Conservation (phyloP, 108 stramenopile species). For the Skeletonema menzelii region DNA sequence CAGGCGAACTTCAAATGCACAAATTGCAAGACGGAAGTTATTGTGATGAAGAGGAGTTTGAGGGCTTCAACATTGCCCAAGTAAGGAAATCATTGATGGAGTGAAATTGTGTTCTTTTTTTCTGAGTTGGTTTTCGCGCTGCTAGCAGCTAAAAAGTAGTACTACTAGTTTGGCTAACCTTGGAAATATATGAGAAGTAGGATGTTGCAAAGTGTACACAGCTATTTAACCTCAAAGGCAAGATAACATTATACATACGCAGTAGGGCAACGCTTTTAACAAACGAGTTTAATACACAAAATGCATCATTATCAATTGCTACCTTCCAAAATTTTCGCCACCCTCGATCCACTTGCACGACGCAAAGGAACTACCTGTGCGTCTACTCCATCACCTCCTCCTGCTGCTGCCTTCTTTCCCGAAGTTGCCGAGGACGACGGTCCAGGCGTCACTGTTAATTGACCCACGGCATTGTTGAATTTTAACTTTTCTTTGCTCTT, state of each 20-base stretch:
- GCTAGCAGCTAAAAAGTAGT: not conserved
- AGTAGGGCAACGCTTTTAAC: not conserved
- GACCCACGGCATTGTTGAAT: conserved; percentile 1
- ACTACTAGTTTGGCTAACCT: no score
- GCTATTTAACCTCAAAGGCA: not conserved
- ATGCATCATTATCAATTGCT: conserved; percentile 26
- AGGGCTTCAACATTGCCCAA: conserved; percentile 83
- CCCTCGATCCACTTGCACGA: conserved; percentile 77
- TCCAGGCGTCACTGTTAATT: not conserved
- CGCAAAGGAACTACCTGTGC: conserved; percentile 56
- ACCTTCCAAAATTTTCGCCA: conserved; percentile 51
- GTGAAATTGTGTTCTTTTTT: not conserved
- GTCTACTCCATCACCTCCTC: not conserved
- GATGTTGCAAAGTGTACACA: not conserved
- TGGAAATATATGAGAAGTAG: not conserved
- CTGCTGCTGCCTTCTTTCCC: conserved; percentile 7
- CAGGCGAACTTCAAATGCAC: conserved; percentile 69
- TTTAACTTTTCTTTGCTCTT: not conserved
- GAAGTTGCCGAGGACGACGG: conserved; percentile 1
- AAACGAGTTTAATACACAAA: not conserved
- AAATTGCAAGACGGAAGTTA: conserved; percentile 77
- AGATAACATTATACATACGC: conserved; percentile 3
- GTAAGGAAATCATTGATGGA: not conserved
- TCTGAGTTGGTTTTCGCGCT: not conserved
- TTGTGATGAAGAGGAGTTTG: conserved; percentile 69